Evolutionary conservation across 805 yeast genomes (phyloP), one percentile per base, ranked within the genome.

Genomic region (Metschnikowia peoriensis): DNA sequence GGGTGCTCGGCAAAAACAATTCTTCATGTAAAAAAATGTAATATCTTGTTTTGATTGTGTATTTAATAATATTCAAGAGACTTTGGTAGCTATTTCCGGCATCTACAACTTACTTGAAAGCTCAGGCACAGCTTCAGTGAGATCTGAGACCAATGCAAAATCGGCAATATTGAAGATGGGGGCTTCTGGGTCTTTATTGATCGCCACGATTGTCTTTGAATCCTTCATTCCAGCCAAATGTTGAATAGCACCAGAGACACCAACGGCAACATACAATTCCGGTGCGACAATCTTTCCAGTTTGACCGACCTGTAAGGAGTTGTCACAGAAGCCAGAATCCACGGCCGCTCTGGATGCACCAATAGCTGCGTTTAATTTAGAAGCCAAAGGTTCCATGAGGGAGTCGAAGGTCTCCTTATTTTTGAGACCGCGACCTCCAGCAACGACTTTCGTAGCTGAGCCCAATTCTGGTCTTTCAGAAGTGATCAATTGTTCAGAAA

Each of bases 291-390:
- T 92, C 70, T 94, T 94, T 62, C 99, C 99, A 9, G 99, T 93
- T 74, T 93, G 99, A 50, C 99, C 99, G 56, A 93, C 92, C 73
- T 93, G 99, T 62, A 93, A 79, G 8, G 98, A 91, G 74, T 93
- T 94, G 66, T 94, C 98, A 66, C 96, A 91, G 68, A 82, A 91
- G 0, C 97, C 98, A 43, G 96, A 80, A 71, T 93, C 99, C 27
- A 94, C 99, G 35, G 98, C 99, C 16, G 97, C 98, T 70, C 99
- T 85, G 7, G 97, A 89, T 4, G 98, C 98, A 64, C 99, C 99
- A 46, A 93, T 86, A 50, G 96, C 98, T 2, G 98, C 99, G 51
- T 84, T 81, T 53, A 93, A 74, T 54, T 87, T 79, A 52, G 83
- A 84, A 7, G 98, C 97, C 59, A 93, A 76, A 47, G 99, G 98